Evolutionary conservation across 2,329 filamentous ascomycete species (phyloP).

Genomic region (Trichoderma citrinoviride): DNA sequence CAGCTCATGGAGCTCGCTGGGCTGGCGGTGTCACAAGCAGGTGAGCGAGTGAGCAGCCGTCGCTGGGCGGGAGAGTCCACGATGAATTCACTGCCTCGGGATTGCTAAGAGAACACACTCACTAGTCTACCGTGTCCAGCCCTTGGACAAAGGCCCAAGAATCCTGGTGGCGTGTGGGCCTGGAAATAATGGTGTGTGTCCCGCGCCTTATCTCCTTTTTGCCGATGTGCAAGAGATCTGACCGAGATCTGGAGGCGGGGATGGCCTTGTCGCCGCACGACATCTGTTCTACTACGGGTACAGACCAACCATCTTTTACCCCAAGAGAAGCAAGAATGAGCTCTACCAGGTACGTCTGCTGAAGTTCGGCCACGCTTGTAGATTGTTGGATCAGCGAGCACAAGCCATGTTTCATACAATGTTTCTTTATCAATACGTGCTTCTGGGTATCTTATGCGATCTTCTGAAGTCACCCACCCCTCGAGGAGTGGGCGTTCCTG

Average conservation of each 20-base stretch:
- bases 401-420: constrained; percentile 20
- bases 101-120: constrained; percentile 1
- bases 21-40: constrained; percentile 85
- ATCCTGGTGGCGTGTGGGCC: constrained; percentile 91
- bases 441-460: constrained; percentile 20
- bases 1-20: constrained; percentile 97
- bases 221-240: background rate
- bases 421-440: constrained; percentile 23
- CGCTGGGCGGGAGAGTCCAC: background rate
- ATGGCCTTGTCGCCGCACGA: constrained; percentile 89
- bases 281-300: constrained; percentile 94
- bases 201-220: background rate
- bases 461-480: background rate
- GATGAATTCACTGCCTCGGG: background rate
- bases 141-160: constrained; percentile 64
- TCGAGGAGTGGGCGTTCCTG: background rate
- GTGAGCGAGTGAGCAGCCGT: constrained; percentile 44
- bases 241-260: constrained; percentile 64
- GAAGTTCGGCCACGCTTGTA: background rate
- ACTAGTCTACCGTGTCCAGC: constrained; percentile 80
- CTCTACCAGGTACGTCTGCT: constrained; percentile 66
- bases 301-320: constrained; percentile 83
- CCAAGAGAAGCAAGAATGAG: constrained; percentile 86
- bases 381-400: background rate
- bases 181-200: constrained; percentile 60